These are phyloP conservation scores for Pholiota molesta DNA, from an alignment of 768 basidiomycete genomes.

Conservation along the genomic window DNA sequence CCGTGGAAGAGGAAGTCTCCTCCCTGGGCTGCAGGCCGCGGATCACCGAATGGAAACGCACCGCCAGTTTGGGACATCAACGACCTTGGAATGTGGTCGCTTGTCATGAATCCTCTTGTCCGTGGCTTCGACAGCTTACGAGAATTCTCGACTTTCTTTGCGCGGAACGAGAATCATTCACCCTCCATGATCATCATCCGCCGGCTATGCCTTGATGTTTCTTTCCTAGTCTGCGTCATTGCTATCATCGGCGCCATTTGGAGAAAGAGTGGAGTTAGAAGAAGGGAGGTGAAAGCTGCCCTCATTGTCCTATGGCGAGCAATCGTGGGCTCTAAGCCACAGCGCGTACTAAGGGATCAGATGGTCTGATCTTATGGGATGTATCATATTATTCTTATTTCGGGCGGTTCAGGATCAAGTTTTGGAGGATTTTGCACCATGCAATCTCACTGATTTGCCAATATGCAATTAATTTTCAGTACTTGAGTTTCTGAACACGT, in stretches of 20 bases:
- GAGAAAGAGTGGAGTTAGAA: constrained; percentile 69
- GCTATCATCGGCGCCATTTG: constrained; percentile 60
- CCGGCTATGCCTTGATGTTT: constrained; percentile 76
- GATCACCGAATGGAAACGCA: constrained; percentile 42
- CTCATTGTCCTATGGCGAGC: constrained; percentile 72
- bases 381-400: too few species aligned
- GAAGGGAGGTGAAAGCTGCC: constrained; percentile 69
- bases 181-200: constrained; percentile 71
- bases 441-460: neutral
- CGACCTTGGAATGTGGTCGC: constrained; percentile 84
- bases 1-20: constrained; percentile 40
- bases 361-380: constrained; percentile 37
- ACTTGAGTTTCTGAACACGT: neutral
- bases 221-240: constrained; percentile 71
- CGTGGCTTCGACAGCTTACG: constrained; percentile 51
- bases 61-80: constrained; percentile 66
- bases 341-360: constrained; percentile 51
- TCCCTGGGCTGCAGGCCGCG: constrained; percentile 37
- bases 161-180: constrained; percentile 59
- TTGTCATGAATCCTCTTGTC: constrained; percentile 67
- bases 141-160: constrained; percentile 59
- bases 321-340: constrained; percentile 55
- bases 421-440: too few species aligned
- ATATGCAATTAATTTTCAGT: neutral
- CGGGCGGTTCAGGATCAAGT: too few species aligned